Percentiles rank a stretch among this genome's conserved stretches.
Conservation (phyloP, 2,329 filamentous ascomycete genomes). For the Colletotrichum sp. region DNA sequence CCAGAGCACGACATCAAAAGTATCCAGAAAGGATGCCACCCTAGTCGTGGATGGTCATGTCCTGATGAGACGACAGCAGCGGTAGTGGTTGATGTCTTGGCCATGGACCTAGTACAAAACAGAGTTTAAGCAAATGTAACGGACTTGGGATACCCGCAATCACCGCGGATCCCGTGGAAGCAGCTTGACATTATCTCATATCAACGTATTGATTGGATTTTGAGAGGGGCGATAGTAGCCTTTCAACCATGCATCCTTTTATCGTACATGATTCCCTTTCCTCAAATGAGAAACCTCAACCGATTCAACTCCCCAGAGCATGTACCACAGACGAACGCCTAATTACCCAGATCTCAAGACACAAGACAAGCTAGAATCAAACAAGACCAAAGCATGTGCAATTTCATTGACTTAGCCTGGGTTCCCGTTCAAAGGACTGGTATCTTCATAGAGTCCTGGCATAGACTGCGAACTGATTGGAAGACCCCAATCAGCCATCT, state of each 20-base stretch:
- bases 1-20: neutral
- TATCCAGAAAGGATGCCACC: neutral
- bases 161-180: neutral
- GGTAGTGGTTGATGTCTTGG: neutral
- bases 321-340: neutral
- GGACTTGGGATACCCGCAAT: neutral
- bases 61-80: neutral
- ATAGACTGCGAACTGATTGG: neutral
- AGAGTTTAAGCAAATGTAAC: neutral
- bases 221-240: neutral
- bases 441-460: neutral
- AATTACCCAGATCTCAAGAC: neutral
- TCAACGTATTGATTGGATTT: neutral
- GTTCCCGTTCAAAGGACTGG: neutral
- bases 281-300: neutral
- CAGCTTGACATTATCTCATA: neutral
- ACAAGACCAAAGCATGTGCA: neutral
- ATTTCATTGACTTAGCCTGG: fast-evolving
- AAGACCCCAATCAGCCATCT: neutral
- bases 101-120: neutral
- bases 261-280: neutral
- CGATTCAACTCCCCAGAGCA: neutral
- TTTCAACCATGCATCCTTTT: neutral
- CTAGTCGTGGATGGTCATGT: neutral
- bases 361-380: neutral